Conservation (phyloP, 2,329 filamentous ascomycete genomes). For the Scedosporium boydii region DNA sequence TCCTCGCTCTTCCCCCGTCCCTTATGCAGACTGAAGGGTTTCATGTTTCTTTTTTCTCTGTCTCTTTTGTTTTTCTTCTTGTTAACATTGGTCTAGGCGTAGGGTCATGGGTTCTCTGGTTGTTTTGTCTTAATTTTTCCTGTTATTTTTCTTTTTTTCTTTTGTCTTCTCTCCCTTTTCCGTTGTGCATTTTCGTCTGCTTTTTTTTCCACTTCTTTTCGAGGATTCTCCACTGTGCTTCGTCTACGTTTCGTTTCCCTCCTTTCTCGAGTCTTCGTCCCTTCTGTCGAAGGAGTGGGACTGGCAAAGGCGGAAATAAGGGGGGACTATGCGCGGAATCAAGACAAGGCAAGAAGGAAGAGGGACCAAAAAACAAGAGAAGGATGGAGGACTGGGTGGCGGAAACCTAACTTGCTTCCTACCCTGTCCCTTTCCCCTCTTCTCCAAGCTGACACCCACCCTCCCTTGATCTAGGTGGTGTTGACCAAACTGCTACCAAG, state of each 20-base stretch:
- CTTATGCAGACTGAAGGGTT: not conserved
- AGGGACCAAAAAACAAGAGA: not conserved
- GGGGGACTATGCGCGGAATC: not conserved
- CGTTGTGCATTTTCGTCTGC: not conserved
- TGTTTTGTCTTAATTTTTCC: not conserved
- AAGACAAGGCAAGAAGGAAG: not conserved
- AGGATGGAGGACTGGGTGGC: not conserved
- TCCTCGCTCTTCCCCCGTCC: too few relatives aligned
- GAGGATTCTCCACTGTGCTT: not conserved
- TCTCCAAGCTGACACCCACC: not conserved
- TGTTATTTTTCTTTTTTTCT: not conserved
- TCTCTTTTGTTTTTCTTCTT: not conserved
- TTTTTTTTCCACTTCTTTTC: not conserved
- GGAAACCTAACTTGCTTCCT: not conserved
- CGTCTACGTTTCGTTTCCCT: conserved; percentile 1
- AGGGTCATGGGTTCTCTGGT: not conserved
- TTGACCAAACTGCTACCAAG: not conserved
- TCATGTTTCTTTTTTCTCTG: not conserved
- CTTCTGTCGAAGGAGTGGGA: too few relatives aligned
- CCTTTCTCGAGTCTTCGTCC: not conserved
- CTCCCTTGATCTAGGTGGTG: not conserved
- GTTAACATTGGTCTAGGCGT: not conserved
- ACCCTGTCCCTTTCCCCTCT: not conserved
- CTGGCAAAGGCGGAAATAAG: too few relatives aligned
- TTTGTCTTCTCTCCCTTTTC: not conserved